These are phyloP conservation scores for Backusella macrospora DNA, from an alignment of 192 early-diverging fungal genomes.

Conservation along the genomic window DNA sequence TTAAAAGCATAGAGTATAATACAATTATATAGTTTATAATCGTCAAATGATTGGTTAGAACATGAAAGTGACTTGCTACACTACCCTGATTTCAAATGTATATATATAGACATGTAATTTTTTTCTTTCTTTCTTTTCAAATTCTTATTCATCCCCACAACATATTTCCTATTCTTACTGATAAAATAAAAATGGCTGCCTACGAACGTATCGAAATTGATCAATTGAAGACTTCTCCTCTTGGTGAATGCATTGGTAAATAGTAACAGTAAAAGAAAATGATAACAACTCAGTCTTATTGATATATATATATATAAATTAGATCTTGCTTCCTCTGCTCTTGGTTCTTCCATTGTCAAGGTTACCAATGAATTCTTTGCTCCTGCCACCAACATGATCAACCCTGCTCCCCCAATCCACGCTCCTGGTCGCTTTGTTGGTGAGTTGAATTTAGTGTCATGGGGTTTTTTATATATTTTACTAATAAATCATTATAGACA, in stretches of 20 bases:
- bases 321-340: conserved; percentile 77
- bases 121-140: background rate
- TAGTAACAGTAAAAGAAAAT: background rate
- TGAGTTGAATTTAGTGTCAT: conserved; percentile 38
- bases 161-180: conserved; percentile 3
- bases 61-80: background rate
- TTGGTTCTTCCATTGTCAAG: conserved; percentile 75
- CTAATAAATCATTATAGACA: conserved; percentile 37
- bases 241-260: conserved; percentile 27
- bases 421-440: conserved; percentile 56
- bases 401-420: conserved; percentile 69
- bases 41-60: background rate
- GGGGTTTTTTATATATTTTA: background rate
- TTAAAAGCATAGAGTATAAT: conserved; percentile 12
- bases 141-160: conserved; percentile 2
- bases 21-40: background rate
- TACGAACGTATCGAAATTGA: conserved; percentile 27
- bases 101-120: background rate
- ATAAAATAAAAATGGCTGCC: conserved; percentile 23
- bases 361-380: conserved; percentile 94
- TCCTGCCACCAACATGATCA: conserved; percentile 80
- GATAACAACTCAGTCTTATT: no score
- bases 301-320: background rate
- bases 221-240: conserved; percentile 20
- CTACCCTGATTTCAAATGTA: conserved; percentile 1